Percentiles rank a stretch among this genome's conserved stretches.
Evolutionary conservation across 352 stramenopile genomes (phyloP).

Genomic region (Globisporangium carolinianum): DNA sequence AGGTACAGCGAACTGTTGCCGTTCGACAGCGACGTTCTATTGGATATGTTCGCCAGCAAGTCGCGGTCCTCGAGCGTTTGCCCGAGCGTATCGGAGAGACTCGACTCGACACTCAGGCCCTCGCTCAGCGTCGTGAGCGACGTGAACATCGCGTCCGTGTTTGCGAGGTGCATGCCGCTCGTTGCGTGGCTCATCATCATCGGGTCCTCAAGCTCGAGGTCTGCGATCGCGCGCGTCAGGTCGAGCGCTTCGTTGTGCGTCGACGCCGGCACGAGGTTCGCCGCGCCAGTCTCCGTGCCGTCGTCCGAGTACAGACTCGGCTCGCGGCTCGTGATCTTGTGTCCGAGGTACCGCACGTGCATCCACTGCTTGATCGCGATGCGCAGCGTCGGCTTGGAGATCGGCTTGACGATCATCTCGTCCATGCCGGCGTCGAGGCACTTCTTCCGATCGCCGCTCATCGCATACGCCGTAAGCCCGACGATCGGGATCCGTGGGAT

Average conservation of each 20-base stretch:
- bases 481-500: slow-evolving; percentile 74
- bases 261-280: slow-evolving; percentile 62
- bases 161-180: slow-evolving; percentile 24
- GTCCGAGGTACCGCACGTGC: slow-evolving; percentile 55
- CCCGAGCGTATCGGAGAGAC: slow-evolving; percentile 31
- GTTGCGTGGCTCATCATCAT: slow-evolving; percentile 70
- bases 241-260: slow-evolving; percentile 74
- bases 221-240: slow-evolving; percentile 70
- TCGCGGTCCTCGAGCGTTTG: slow-evolving; percentile 9
- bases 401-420: slow-evolving; percentile 84
- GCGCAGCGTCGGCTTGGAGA: slow-evolving; percentile 56
- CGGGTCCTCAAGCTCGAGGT: slow-evolving; percentile 79
- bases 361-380: slow-evolving; percentile 79
- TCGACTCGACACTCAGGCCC: slow-evolving; percentile 38
- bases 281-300: slow-evolving; percentile 17
- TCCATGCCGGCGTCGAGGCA: slow-evolving; percentile 82
- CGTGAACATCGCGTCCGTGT: slow-evolving; percentile 37
- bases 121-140: slow-evolving; percentile 52
- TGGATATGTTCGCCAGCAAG: slow-evolving; percentile 14
- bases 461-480: slow-evolving; percentile 79
- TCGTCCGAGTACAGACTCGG: slow-evolving; percentile 33
- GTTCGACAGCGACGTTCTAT: slow-evolving; percentile 16
- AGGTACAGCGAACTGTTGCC: slow-evolving; percentile 21
- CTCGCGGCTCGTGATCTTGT: slow-evolving; percentile 30
- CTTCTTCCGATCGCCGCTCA: slow-evolving; percentile 79